These are phyloP conservation scores for Isabelozyma gotoi DNA, from an alignment of 805 yeast species.

Conservation along the genomic window DNA sequence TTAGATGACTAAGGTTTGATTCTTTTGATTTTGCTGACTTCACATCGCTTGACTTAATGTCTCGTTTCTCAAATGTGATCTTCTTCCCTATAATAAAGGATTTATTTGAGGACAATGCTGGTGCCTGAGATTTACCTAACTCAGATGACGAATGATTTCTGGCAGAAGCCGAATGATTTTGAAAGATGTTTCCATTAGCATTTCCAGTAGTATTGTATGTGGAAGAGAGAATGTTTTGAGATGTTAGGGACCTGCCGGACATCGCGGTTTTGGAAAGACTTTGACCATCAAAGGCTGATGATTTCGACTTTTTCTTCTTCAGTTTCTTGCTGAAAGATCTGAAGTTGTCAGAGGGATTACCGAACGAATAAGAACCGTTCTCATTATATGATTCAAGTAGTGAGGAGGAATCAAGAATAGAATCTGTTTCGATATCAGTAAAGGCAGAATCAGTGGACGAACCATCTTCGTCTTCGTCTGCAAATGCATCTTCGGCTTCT, in stretches of 20 bases:
- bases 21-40: too few relatives aligned
- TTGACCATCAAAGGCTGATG: slow-evolving; percentile 2
- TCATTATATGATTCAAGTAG: slow-evolving; percentile 21
- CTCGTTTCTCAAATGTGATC: slow-evolving; percentile 20
- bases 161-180: slow-evolving; percentile 1
- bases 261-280: background rate
- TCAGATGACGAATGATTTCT: slow-evolving; percentile 6
- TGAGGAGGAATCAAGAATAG: slow-evolving; percentile 29
- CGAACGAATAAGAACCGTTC: slow-evolving; percentile 13
- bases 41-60: background rate
- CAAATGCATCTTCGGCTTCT: slow-evolving; percentile 28
- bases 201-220: slow-evolving; percentile 3
- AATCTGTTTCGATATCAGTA: slow-evolving; percentile 42
- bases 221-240: slow-evolving; percentile 1
- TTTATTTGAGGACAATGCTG: slow-evolving; percentile 4
- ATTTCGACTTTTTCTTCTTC: slow-evolving; percentile 7
- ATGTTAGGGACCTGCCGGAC: background rate
- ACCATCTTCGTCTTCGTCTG: slow-evolving; percentile 23
- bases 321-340: slow-evolving; percentile 10
- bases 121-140: background rate
- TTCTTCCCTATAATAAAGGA: slow-evolving; percentile 4
- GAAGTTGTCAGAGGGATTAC: slow-evolving; percentile 8
- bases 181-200: slow-evolving; percentile 4
- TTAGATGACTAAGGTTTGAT: slow-evolving; percentile 32
- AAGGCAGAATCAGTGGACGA: slow-evolving; percentile 42